These are phyloP conservation scores for Mycocentrospora acerina DNA, from an alignment of 2,329 filamentous ascomycete species.

Conservation along the genomic window DNA sequence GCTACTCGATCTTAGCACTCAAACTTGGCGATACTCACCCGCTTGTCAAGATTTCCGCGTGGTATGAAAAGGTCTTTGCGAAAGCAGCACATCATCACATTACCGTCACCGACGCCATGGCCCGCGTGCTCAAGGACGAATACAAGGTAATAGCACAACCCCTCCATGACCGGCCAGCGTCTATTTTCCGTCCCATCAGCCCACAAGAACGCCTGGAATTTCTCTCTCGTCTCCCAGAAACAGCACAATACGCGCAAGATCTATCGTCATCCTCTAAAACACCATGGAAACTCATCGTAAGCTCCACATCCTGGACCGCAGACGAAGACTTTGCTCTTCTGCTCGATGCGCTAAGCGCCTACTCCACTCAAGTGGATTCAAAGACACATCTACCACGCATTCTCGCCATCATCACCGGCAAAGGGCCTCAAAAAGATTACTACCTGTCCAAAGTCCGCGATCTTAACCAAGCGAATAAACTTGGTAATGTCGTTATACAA, in stretches of 20 bases:
- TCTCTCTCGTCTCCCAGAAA: conserved; percentile 66
- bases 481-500: conserved; percentile 69
- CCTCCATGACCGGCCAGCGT: conserved; percentile 71
- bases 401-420: conserved; percentile 91
- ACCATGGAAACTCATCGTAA: conserved; percentile 72
- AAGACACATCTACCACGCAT: conserved; percentile 61
- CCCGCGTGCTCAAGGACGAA: conserved; percentile 65
- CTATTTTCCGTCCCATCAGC: conserved; percentile 73
- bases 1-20: conserved; percentile 83
- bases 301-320: conserved; percentile 94
- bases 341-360: conserved; percentile 76
- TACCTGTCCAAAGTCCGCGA: conserved; percentile 68
- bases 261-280: conserved; percentile 54
- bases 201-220: conserved; percentile 52
- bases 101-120: conserved; percentile 89
- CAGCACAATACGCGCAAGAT: conserved; percentile 58
- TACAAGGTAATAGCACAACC: conserved; percentile 67
- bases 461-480: conserved; percentile 62
- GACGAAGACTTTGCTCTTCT: conserved; percentile 94
- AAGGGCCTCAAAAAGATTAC: conserved; percentile 77
- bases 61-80: conserved; percentile 75
- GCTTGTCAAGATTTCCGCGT: conserved; percentile 73
- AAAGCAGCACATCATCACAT: conserved; percentile 72
- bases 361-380: conserved; percentile 59
- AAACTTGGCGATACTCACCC: conserved; percentile 66